Evolutionary conservation across 108 stramenopile genomes (phyloP).

Genomic region (Nitzschia sp.): DNA sequence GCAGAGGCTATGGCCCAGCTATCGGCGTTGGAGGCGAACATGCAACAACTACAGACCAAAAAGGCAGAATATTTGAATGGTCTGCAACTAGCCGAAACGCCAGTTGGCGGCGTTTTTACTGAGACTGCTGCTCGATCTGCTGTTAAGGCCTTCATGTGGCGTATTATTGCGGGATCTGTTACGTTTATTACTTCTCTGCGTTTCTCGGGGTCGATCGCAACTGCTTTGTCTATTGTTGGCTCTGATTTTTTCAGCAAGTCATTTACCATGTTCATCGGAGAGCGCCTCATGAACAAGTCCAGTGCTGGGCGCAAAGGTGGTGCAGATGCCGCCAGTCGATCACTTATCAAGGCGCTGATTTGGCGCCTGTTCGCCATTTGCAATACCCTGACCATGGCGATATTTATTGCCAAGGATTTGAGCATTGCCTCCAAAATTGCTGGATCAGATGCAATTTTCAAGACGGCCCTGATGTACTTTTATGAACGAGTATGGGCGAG

Average conservation of each 20-base stretch:
- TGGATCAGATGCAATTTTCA: slow-evolving; percentile 89
- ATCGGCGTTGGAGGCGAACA: slow-evolving; percentile 45
- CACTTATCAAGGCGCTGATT: slow-evolving; percentile 89
- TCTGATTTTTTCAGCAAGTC: slow-evolving; percentile 95
- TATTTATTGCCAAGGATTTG: slow-evolving; percentile 82
- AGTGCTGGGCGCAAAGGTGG: slow-evolving; percentile 78
- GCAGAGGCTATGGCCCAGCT: slow-evolving; percentile 57
- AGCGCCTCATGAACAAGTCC: slow-evolving; percentile 93
- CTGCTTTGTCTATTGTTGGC: slow-evolving; percentile 90
- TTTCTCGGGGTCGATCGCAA: slow-evolving; percentile 71
- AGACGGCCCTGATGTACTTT: slow-evolving; percentile 91
- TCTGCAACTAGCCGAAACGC: slow-evolving; percentile 24
- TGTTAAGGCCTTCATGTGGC: slow-evolving; percentile 87
- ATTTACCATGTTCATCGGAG: slow-evolving; percentile 95
- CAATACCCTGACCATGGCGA: slow-evolving; percentile 90
- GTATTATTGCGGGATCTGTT: slow-evolving; percentile 83
- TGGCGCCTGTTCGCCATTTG: slow-evolving; percentile 94
- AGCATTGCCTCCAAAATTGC: slow-evolving; percentile 91
- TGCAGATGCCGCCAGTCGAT: slow-evolving; percentile 77
- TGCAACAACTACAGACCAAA: slow-evolving; percentile 53
- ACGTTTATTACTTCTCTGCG: slow-evolving; percentile 79
- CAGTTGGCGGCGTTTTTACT: slow-evolving; percentile 55
- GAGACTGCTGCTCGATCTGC: slow-evolving; percentile 78
- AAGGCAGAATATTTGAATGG: slow-evolving; percentile 75
- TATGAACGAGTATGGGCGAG: slow-evolving; percentile 91